A percentile compares a stretch with the other conserved stretches of the same genome.
Evolutionary conservation across 2,329 filamentous ascomycete species (phyloP).

Genomic region (Aspergillus pseudoviridinutans): DNA sequence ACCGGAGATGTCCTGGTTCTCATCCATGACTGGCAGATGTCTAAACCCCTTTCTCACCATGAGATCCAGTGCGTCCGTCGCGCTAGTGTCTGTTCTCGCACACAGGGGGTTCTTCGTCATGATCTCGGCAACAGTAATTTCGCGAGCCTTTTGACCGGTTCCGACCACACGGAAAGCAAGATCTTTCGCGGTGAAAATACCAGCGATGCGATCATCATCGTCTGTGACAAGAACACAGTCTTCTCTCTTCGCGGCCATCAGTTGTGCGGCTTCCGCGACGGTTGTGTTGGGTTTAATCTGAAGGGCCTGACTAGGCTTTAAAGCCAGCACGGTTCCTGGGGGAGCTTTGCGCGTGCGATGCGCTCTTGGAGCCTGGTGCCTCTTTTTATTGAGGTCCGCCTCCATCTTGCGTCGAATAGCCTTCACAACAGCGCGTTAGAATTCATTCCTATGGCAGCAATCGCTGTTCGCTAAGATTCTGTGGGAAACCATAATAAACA

Average conservation of each 20-base stretch:
- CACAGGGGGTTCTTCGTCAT: slow-evolving; percentile 99
- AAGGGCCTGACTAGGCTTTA: slow-evolving; percentile 91
- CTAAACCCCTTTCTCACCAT: slow-evolving; percentile 99
- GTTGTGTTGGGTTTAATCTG: slow-evolving; percentile 96
- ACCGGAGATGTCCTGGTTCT: slow-evolving; percentile 98
- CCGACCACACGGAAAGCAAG: slow-evolving; percentile 95
- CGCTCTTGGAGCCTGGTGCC: slow-evolving; percentile 70
- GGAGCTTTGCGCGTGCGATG: slow-evolving; percentile 88
- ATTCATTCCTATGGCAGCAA: neutral
- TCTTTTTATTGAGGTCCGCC: slow-evolving; percentile 97
- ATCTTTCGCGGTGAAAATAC: slow-evolving; percentile 99
- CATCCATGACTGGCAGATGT: slow-evolving; percentile 97
- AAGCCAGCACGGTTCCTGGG: slow-evolving; percentile 88
- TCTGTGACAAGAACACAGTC: slow-evolving; percentile 97
- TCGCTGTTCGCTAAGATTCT: neutral
- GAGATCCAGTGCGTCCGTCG: slow-evolving; percentile 91
- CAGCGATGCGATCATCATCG: slow-evolving; percentile 94
- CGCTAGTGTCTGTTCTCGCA: slow-evolving; percentile 94
- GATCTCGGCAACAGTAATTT: slow-evolving; percentile 92
- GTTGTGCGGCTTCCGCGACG: slow-evolving; percentile 91
- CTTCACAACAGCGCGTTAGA: slow-evolving; percentile 44
- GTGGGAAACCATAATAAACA: slow-evolving; percentile 24
- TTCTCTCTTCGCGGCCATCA: slow-evolving; percentile 98
- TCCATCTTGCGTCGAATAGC: slow-evolving; percentile 97
- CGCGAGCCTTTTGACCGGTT: slow-evolving; percentile 79